These are phyloP conservation scores for Singerocomus inundabilis DNA, from an alignment of 1,284 basidiomycete species.

Conservation along the genomic window DNA sequence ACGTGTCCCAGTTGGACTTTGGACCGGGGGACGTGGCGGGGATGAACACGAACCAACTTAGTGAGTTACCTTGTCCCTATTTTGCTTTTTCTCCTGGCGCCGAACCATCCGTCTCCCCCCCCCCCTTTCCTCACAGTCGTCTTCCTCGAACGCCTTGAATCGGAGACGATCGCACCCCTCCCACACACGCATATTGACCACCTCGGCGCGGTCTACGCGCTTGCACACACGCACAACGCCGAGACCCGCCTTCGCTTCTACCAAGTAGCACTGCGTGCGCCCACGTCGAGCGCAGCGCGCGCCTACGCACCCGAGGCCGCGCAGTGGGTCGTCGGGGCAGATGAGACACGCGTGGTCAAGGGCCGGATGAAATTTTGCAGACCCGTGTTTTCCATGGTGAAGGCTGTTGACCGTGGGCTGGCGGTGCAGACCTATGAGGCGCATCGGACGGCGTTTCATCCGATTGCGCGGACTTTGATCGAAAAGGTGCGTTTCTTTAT, in stretches of 20 bases:
- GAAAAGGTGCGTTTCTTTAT: slow-evolving; percentile 71
- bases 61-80: slow-evolving; percentile 37
- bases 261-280: slow-evolving; percentile 54
- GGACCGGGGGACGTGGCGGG: slow-evolving; percentile 49
- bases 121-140: slow-evolving; percentile 48
- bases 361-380: slow-evolving; percentile 85
- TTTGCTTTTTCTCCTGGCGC: background rate
- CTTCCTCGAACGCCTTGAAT: slow-evolving; percentile 71
- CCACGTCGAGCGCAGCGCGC: slow-evolving; percentile 44
- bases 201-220: slow-evolving; percentile 55
- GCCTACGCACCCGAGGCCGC: slow-evolving; percentile 45
- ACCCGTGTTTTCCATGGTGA: slow-evolving; percentile 57
- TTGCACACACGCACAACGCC: slow-evolving; percentile 58
- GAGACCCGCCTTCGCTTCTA: slow-evolving; percentile 77
- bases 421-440: slow-evolving; percentile 59
- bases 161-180: slow-evolving; percentile 44
- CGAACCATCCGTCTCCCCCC: background rate
- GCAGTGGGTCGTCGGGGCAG: slow-evolving; percentile 68
- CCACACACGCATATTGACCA: slow-evolving; percentile 54
- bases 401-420: slow-evolving; percentile 57
- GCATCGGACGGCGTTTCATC: slow-evolving; percentile 65
- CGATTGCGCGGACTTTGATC: slow-evolving; percentile 71
- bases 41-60: slow-evolving; percentile 69
- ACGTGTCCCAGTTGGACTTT: slow-evolving; percentile 51
- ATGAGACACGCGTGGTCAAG: slow-evolving; percentile 55